Conservation (phyloP, 805 yeast species). For the Blastobotrys muscicola region DNA sequence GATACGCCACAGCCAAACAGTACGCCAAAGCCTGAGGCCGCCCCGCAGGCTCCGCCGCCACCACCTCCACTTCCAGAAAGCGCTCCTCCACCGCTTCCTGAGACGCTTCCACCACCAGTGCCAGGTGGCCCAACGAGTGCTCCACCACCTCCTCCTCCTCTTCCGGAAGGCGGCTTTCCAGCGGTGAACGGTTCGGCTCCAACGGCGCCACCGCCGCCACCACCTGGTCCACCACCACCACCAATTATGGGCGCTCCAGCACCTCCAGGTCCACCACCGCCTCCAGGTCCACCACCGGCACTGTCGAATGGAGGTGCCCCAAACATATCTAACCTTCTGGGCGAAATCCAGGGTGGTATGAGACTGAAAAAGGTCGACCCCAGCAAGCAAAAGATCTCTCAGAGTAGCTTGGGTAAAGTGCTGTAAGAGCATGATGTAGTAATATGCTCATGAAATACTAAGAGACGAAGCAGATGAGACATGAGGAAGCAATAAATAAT, state of each 20-base stretch:
- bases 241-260: slow-evolving; percentile 28
- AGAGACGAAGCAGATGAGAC: too few relatives aligned
- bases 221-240: slow-evolving; percentile 27
- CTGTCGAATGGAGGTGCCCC: slow-evolving; percentile 26
- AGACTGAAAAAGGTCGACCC: slow-evolving; percentile 24
- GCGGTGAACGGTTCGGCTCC: slow-evolving; percentile 36
- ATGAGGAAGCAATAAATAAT: too few relatives aligned
- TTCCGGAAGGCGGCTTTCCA: slow-evolving; percentile 21
- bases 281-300: slow-evolving; percentile 20
- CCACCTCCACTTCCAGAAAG: slow-evolving; percentile 22
- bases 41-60: slow-evolving; percentile 13
- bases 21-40: neutral
- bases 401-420: slow-evolving; percentile 21
- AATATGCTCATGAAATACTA: too few relatives aligned
- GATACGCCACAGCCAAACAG: neutral
- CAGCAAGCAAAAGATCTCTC: slow-evolving; percentile 20
- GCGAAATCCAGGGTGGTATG: slow-evolving; percentile 28
- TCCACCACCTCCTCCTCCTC: slow-evolving; percentile 27
- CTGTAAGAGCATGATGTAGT: slow-evolving; percentile 8
- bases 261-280: slow-evolving; percentile 18
- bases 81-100: slow-evolving; percentile 26
- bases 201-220: slow-evolving; percentile 31
- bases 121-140: slow-evolving; percentile 27
- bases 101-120: slow-evolving; percentile 30
- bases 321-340: slow-evolving; percentile 23